Evolutionary conservation across 164 flowering plant genomes (phyloP), one percentile per base, ranked within the genome.

Genomic region (Dillenia suffruticosa): DNA sequence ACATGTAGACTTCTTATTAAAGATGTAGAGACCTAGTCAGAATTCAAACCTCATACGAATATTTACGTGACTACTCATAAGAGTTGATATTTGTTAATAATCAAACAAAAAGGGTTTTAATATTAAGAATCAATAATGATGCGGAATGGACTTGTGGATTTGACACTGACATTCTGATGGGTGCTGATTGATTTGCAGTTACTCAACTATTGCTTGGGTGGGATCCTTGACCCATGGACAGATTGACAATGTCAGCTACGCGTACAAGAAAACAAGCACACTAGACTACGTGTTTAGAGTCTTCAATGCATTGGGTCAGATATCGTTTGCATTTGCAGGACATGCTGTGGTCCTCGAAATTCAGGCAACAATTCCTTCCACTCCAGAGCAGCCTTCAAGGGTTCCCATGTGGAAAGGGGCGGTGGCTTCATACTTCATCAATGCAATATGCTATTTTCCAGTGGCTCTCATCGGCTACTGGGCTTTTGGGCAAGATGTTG

Each of bases 291-390:
- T 89, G 73, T 92, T 92, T 51, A 75, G 98, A 10, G 87, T 88
- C 9, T 89, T 84, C 65, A 92, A 87, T 57, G 95, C 98, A 2
- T 70, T 92, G 66, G 96, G 98, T 13, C 80, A 86, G 71, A 86
- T 89, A 45, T 81, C 98, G 1, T 88, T 88, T 66, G 95, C 96
- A 5, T 92, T 80, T 51, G 98, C 98, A 0, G 96, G 98, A 10
- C 90, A 88, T 56, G 91, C 82, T 0, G 93, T 92, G 59, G 83
- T 70, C n/a, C 82, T 92, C 12, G 98, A 92, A 69, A 89, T 92
- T 59, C 96, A 90, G 75, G 95, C 98, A 51, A 92, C 98, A 0
- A 81, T 92, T 26, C 98, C 98, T 2, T 92, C 98, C 2, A 85
- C 92, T 2, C 89, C 90, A 0, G 89, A 87, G 56, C 86, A 79